Base-by-base conservation (phyloP, 2,329 filamentous ascomycete species). In the Neofusicoccum umdonicola region DNA sequence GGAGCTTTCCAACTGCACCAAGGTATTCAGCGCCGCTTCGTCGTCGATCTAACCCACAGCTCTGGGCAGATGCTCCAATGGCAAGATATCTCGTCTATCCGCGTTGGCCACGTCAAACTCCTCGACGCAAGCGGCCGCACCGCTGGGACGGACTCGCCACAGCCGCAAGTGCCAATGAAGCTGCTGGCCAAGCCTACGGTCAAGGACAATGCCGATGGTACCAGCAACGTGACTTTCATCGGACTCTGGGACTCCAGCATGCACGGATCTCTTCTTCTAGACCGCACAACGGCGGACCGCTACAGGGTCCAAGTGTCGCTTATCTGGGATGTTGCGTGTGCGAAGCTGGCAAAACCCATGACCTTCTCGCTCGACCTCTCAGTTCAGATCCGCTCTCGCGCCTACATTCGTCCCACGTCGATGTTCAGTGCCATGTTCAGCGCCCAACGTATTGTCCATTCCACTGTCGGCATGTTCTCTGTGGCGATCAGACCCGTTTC, bases 171-270 rank as follows among this genome's bases (percentile, higher is more conserved):
- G 3, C 78, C 87, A 0, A 80, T 99, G 42, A 92, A 92, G 72
- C 83, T 96, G 51, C 84, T 93, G 3, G 87, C 90, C 37, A 88
- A 90, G 54, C 94, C 95, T 0, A 84, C 88, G 64, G 89, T 97
- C 68, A 90, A 90, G 67, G 88, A 91, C 65, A 96, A 97, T 73
- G 87, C 91, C 27, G 96, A 98, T 74, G 95, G 95, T 42, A 97
- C 93, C 0, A 90, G 89, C 41, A 93, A 90, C 74, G 88, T 97
- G 42, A 93, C 90, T 1, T 83, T 98, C 48, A 85, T 90, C n/a
- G 93, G 91, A 0, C 93, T 98, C 73, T 99, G 95, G 95, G 95
- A 99, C 74, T 97, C 94, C 0, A 96, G 93, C 72, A 83, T 95
- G 69, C 95, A 99, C 77, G 89, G 88, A 68, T 97, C 95, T 5